These are phyloP conservation scores for Cucurbita ficifolia DNA, from an alignment of 306 rosid species.

Conservation along the genomic window DNA sequence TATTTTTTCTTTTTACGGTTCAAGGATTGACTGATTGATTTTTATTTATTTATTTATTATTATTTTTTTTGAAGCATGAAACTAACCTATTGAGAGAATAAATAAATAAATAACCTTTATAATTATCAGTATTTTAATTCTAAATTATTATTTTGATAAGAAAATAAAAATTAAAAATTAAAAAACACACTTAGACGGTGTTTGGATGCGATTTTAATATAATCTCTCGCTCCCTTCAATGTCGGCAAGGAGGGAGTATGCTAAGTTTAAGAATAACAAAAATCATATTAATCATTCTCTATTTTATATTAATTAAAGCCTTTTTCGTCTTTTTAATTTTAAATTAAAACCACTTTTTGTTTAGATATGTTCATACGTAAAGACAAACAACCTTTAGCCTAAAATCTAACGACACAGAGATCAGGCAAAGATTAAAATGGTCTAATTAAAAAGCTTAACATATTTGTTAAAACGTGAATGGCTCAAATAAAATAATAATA, in stretches of 20 bases:
- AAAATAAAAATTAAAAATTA: background rate
- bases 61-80: background rate
- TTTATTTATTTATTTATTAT: too few relatives aligned
- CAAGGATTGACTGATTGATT: background rate
- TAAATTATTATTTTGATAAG: background rate
- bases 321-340: background rate
- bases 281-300: background rate
- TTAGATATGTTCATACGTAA: background rate
- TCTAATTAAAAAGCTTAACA: too few relatives aligned
- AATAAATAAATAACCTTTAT: too few relatives aligned
- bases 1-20: background rate
- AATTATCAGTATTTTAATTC: background rate
- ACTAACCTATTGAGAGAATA: background rate
- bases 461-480: background rate
- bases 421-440: background rate
- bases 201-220: background rate
- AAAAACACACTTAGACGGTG: background rate
- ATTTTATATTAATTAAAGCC: background rate
- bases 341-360: background rate
- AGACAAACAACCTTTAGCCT: background rate
- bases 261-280: background rate
- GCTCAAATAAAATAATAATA: background rate
- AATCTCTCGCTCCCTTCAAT: background rate
- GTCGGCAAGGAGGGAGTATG: constrained; percentile 3
- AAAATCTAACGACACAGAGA: background rate